These are phyloP conservation scores for Conticribra guillardii DNA, from an alignment of 108 stramenopile species.

Conservation along the genomic window DNA sequence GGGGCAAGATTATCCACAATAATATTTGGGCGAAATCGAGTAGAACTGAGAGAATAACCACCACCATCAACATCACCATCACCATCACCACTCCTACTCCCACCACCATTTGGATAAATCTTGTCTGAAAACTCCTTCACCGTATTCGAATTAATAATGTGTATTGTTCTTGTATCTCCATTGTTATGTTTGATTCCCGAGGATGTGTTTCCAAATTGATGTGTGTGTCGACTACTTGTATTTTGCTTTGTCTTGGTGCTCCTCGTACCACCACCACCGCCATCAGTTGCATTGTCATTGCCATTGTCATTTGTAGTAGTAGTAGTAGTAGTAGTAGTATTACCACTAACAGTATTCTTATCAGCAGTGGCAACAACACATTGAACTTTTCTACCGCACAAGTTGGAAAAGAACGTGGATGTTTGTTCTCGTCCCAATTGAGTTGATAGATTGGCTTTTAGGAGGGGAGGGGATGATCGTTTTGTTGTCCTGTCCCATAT, in stretches of 20 bases:
- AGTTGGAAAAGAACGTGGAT: conserved; percentile 52
- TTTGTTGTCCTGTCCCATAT: conserved; percentile 32
- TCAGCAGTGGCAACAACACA: conserved; percentile 52
- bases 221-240: conserved; percentile 18
- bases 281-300: not conserved
- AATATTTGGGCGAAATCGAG: conserved; percentile 70
- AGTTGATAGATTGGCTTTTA: conserved; percentile 44
- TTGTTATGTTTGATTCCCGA: conserved; percentile 58
- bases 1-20: conserved; percentile 53
- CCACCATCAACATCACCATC: too few species aligned
- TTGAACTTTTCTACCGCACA: conserved; percentile 42
- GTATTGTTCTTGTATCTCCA: conserved; percentile 63
- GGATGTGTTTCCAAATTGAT: conserved; percentile 74
- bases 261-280: not conserved
- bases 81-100: not conserved
- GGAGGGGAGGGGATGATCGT: conserved; percentile 15
- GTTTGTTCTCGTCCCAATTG: conserved; percentile 44
- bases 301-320: too few species aligned
- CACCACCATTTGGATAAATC: not conserved
- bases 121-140: conserved; percentile 49
- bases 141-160: conserved; percentile 60
- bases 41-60: conserved; percentile 29
- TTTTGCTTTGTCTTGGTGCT: too few species aligned
- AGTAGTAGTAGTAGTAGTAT: too few species aligned
- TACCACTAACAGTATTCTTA: too few species aligned